These are phyloP conservation scores for Singerocomus inundabilis DNA, from an alignment of 1,284 basidiomycete species.

Conservation along the genomic window DNA sequence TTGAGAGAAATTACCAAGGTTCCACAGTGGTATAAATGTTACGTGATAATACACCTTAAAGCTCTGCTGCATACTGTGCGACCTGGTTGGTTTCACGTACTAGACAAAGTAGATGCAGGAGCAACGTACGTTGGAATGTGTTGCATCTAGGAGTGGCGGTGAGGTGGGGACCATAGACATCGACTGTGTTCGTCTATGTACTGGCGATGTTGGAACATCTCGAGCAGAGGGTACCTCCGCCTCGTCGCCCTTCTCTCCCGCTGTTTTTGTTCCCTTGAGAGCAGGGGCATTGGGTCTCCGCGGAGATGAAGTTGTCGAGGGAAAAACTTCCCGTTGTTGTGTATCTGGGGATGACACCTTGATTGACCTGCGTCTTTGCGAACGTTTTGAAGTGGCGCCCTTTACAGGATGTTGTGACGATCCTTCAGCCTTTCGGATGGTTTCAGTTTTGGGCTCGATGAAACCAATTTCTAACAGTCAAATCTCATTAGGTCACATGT, in stretches of 20 bases:
- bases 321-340: background rate
- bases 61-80: constrained; percentile 27
- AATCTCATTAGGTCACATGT: background rate
- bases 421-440: background rate
- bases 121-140: constrained; percentile 19
- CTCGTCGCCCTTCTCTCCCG: background rate
- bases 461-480: constrained; percentile 19
- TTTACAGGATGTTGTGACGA: background rate
- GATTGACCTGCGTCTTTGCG: constrained; percentile 9
- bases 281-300: background rate
- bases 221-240: background rate
- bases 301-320: background rate
- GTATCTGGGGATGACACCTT: background rate
- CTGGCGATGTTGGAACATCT: constrained; percentile 12
- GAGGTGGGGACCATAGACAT: constrained; percentile 32
- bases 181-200: constrained; percentile 28
- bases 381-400: constrained; percentile 2
- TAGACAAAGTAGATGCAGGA: background rate
- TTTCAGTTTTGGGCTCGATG: constrained; percentile 13
- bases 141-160: constrained; percentile 9
- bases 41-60: constrained; percentile 13
- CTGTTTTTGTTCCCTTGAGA: background rate
- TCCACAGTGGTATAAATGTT: constrained; percentile 2
- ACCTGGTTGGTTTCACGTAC: constrained; percentile 1
- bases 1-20: constrained; percentile 1